phyloP scores from a whole-genome alignment of 2,329 filamentous ascomycete species.

The Drechslera avenae region DNA sequence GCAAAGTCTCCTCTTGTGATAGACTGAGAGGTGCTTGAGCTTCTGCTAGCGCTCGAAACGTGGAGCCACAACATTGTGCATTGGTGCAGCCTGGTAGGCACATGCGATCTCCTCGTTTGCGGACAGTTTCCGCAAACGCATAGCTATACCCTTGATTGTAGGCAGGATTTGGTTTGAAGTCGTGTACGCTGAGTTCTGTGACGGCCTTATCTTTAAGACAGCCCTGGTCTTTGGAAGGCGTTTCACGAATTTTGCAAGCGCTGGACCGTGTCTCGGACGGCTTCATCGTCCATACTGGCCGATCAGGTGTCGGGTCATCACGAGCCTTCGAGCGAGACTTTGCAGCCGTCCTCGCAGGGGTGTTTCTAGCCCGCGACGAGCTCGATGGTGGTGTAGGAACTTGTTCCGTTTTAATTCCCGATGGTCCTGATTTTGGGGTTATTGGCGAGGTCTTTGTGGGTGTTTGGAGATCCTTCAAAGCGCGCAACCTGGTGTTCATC shows the following conservation, averaged over 20 bases:
- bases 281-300: slow-evolving; percentile 33
- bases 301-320: slow-evolving; percentile 18
- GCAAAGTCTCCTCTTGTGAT: slow-evolving; percentile 46
- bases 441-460: slow-evolving; percentile 15
- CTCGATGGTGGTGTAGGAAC: slow-evolving; percentile 17
- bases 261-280: slow-evolving; percentile 16
- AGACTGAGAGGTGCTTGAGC: slow-evolving; percentile 38
- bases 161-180: slow-evolving; percentile 82
- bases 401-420: slow-evolving; percentile 25
- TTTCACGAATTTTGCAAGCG: slow-evolving; percentile 9
- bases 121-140: slow-evolving; percentile 76
- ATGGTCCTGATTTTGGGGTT: slow-evolving; percentile 14
- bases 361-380: slow-evolving; percentile 9
- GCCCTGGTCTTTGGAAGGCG: slow-evolving; percentile 10
- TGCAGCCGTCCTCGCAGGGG: slow-evolving; percentile 7
- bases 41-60: slow-evolving; percentile 69
- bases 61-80: slow-evolving; percentile 74
- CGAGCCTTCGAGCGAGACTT: slow-evolving; percentile 10
- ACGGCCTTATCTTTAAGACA: slow-evolving; percentile 61
- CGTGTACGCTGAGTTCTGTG: slow-evolving; percentile 64
- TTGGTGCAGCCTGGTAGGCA: slow-evolving; percentile 76
- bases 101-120: slow-evolving; percentile 70
- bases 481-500: slow-evolving; percentile 31
- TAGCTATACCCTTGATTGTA: slow-evolving; percentile 73
- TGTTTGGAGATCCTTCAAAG: slow-evolving; percentile 17